Conservation (phyloP, 768 basidiomycete genomes). For the Pleurotus citrinopileatus region DNA sequence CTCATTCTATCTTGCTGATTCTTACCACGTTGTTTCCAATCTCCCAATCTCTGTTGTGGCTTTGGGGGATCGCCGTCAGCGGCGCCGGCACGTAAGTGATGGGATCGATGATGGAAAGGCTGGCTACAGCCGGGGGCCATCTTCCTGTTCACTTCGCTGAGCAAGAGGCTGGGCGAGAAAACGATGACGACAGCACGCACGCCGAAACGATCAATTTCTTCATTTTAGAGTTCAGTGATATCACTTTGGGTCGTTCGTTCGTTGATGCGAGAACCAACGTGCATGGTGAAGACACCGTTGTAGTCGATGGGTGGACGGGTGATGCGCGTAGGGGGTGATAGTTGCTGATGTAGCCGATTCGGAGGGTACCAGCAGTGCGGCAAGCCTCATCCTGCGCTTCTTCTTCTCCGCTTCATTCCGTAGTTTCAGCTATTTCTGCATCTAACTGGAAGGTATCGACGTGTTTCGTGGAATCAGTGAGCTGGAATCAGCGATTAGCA, state of each 20-base stretch:
- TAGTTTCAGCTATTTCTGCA: slow-evolving; percentile 39
- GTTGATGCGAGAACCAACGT: slow-evolving; percentile 21
- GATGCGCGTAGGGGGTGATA: neutral
- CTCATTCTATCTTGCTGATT: neutral
- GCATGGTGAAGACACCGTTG: slow-evolving; percentile 9
- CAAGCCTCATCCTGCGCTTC: slow-evolving; percentile 43
- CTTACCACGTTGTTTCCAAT: slow-evolving; percentile 11
- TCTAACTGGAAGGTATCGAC: slow-evolving; percentile 42
- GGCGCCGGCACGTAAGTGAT: slow-evolving; percentile 34
- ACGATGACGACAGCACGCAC: slow-evolving; percentile 30
- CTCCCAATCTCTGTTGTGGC: neutral
- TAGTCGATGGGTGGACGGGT: too few relatives aligned
- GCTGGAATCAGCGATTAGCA: too few relatives aligned
- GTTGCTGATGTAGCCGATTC: slow-evolving; percentile 21
- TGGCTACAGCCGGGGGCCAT: slow-evolving; percentile 23
- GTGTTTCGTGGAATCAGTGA: slow-evolving; percentile 28
- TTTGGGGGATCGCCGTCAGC: slow-evolving; percentile 6
- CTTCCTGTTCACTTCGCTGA: slow-evolving; percentile 29
- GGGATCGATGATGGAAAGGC: slow-evolving; percentile 43
- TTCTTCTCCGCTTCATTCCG: slow-evolving; percentile 47
- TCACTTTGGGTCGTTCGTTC: slow-evolving; percentile 48
- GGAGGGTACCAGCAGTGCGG: slow-evolving; percentile 58
- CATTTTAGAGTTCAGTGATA: slow-evolving; percentile 53
- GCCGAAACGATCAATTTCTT: slow-evolving; percentile 50
- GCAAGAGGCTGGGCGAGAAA: slow-evolving; percentile 33